Base-by-base conservation (phyloP, 257 asterid genomes). In the Eucommia ulmoides region DNA sequence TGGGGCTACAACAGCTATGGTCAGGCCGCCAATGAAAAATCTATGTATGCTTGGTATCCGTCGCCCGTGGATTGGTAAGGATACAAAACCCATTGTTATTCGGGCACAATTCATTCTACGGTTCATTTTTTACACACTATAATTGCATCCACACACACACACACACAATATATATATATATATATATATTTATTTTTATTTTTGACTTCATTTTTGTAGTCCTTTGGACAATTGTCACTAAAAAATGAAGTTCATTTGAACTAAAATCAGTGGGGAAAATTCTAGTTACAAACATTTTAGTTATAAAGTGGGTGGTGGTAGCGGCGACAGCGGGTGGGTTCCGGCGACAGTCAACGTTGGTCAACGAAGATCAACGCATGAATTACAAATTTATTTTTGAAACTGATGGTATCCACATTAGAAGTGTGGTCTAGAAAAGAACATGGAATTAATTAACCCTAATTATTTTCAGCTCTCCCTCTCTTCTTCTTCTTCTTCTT, bases 1-100 rank as follows among this genome's bases (percentile, higher is more conserved):
- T 91, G 96, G 95, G 99, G 99, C 56, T 91, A 91, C 74, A 91
- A 91, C 63, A 65, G 79, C 79, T 91, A 91, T 24, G 96, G 99
- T 21, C 99, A 91, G 70, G 99, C 99, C 1, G 95, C 99, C 26
- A 86, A 91, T 53, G 89, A 70, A 74, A 91, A 83, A 65, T 75
- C 89, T 4, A 83, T 93, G 1, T 91, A 86, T 52, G 93, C 99
- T 6, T 86, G 96, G 96, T 86, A 74, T 69, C 96, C 99, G 23
- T 86, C 99, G 24, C 96, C 96, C 0, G 80, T 86, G 59, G 99
- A 91, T 64, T 91, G 99, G 99, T 91, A 82, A 19, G 86, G 38
- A 26, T 12, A 26, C 12, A 4, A 26, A 26, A 26, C 6, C 12
- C 12, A 26, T 26, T 26, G 12, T 4, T 4, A 26, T 26, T 26